These are phyloP conservation scores for Suaeda aralocaspica DNA, from an alignment of 148 eudicot genomes.

Conservation along the genomic window DNA sequence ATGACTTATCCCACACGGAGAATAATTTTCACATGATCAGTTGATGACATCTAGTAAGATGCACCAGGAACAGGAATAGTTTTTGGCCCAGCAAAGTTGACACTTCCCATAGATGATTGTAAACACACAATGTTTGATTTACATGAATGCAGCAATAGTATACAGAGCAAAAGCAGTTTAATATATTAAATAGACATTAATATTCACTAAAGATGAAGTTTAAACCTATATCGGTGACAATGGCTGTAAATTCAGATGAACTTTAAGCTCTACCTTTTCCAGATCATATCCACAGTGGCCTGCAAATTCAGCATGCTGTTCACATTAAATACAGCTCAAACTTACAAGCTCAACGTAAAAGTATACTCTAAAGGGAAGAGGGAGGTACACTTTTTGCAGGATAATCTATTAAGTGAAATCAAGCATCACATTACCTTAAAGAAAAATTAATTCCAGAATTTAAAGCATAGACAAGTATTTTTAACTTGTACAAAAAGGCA, in stretches of 20 bases:
- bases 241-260: no score
- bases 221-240: constrained; percentile 14
- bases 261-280: constrained; percentile 45
- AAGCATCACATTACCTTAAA: neutral
- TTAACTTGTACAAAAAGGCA: neutral
- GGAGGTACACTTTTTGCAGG: neutral
- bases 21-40: neutral
- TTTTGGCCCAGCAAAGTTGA: neutral
- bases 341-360: constrained; percentile 4
- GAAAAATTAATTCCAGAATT: neutral
- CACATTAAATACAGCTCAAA: constrained; percentile 19
- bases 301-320: constrained; percentile 38
- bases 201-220: neutral
- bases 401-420: neutral
- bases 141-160: neutral
- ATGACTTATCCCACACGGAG: neutral
- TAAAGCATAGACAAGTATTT: neutral
- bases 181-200: neutral
- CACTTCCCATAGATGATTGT: neutral
- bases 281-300: constrained; percentile 69
- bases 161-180: neutral
- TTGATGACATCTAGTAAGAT: neutral
- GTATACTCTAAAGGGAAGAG: neutral
- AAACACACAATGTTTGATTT: neutral
- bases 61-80: neutral